Base-by-base conservation (phyloP, 23 red algal species). In the Gracilaria caudata region DNA sequence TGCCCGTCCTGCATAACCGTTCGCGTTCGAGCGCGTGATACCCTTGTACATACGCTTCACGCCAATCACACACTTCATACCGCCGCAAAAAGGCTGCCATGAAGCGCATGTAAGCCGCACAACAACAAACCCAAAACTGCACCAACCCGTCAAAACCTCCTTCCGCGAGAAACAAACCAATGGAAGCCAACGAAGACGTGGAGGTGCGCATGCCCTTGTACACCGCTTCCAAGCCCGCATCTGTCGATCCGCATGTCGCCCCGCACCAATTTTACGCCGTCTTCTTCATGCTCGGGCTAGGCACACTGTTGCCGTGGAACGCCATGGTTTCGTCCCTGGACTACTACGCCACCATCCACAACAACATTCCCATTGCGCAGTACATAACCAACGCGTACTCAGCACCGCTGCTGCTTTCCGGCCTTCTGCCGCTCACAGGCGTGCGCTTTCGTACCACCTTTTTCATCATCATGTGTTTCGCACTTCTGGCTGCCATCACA, bases 221-320 rank as follows among this genome's bases (percentile, higher is more conserved):
- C 24, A n/a, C n/a, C n/a, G 60, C 60, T 23, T 66, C 61, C 29
- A 75, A 75, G 70, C 5, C 70, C 4, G 38, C 12, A 29, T 47
- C 38, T 49, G 12, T 4, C 11, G 19, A 19, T 36, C 21, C 21
- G 17, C 7, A 45, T 16, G 21, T 12, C 70, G 24, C 70, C 20
- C 19, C 70, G 1, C 37, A 45, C 13, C 37, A 47, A 21, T 29
- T 49, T 36, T 75, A 24, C 11, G 29, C 25, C n/a, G 54, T 55
- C 32, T 89, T 89, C 33, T 89, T 89, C 72, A 28, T 89, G 20
- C 74, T 89, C 32, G 85, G 85, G 7, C n/a, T 89, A 26, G 85
- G 85, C 28, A 41, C 28, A 3, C 73, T 89, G 19, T 54, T 89
- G 12, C 85, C 85, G 2, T 89, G 71, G 72, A 78, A 77, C 41